Conservation (phyloP, 2,329 filamentous ascomycete genomes). For the Zasmidium citrigriseum region DNA sequence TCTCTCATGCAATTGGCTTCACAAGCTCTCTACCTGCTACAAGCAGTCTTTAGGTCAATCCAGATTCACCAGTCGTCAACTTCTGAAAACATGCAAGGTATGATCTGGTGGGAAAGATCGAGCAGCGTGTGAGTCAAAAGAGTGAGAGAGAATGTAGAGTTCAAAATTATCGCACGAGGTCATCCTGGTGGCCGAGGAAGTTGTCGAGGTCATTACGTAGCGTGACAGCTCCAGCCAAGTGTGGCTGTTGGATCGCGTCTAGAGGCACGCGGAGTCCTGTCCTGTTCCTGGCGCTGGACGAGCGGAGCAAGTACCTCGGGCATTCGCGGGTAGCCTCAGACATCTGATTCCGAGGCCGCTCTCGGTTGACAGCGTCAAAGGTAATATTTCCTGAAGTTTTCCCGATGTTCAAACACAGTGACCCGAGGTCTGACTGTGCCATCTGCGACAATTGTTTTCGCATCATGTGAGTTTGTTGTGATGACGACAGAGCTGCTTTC, state of each 20-base stretch:
- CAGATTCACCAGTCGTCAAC: no score
- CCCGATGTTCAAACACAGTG: not conserved
- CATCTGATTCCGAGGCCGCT: not conserved
- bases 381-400: no score
- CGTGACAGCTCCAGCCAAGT: conserved; percentile 21
- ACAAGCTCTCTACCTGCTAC: not conserved
- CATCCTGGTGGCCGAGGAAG: conserved; percentile 23
- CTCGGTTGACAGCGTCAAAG: not conserved
- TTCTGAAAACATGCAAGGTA: no score
- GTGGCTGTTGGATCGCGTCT: conserved; percentile 18
- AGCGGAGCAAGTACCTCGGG: conserved; percentile 33
- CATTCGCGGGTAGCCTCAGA: conserved; percentile 15
- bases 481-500: not conserved
- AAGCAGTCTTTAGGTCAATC: no score
- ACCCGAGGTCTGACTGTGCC: not conserved
- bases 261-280: conserved; percentile 17
- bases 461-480: not conserved
- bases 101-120: no score
- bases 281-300: conserved; percentile 28
- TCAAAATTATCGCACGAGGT: conserved; percentile 25
- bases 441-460: not conserved
- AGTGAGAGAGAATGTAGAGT: conserved; percentile 8
- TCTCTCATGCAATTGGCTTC: not conserved
- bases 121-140: conserved; percentile 3
- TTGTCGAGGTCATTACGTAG: conserved; percentile 26